phyloP scores from a whole-genome alignment of 2,329 filamentous ascomycete genomes.

The Talaromyces piceae region DNA sequence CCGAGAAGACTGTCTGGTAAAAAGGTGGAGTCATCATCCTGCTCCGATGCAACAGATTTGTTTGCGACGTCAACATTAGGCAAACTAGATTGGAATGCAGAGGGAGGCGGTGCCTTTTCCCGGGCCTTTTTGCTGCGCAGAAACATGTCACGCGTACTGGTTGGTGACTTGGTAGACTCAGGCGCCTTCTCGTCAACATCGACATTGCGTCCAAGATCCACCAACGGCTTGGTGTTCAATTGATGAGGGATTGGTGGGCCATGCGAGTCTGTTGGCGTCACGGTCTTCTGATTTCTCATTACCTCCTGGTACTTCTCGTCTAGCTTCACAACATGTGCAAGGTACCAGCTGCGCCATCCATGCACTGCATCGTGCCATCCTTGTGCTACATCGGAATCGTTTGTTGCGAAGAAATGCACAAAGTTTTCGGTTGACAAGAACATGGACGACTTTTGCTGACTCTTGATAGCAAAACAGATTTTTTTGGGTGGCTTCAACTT shows the following conservation, averaged over 20 bases:
- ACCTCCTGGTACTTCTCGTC: slow-evolving; percentile 32
- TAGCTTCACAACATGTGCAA: slow-evolving; percentile 64
- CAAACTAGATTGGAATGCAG: slow-evolving; percentile 22
- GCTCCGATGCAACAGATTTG: slow-evolving; percentile 4
- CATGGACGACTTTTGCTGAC: slow-evolving; percentile 77
- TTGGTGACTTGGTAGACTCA: neutral
- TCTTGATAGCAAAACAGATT: slow-evolving; percentile 81
- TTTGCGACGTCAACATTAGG: slow-evolving; percentile 18
- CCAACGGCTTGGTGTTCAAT: slow-evolving; percentile 57
- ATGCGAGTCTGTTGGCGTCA: slow-evolving; percentile 19
- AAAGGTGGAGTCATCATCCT: slow-evolving; percentile 26
- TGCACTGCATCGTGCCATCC: slow-evolving; percentile 67
- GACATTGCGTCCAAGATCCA: slow-evolving; percentile 56
- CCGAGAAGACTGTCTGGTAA: slow-evolving; percentile 30
- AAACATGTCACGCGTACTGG: slow-evolving; percentile 17
- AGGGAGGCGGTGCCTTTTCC: slow-evolving; percentile 23
- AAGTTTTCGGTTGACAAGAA: slow-evolving; percentile 79
- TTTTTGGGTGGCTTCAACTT: slow-evolving; percentile 77
- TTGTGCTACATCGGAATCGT: slow-evolving; percentile 60
- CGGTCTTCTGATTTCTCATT: slow-evolving; percentile 1
- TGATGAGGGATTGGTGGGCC: slow-evolving; percentile 42
- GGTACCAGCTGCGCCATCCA: slow-evolving; percentile 83
- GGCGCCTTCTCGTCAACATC: slow-evolving; percentile 30
- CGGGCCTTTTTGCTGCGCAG: slow-evolving; percentile 22
- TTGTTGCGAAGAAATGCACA: slow-evolving; percentile 84